Evolutionary conservation across 257 asterid species (phyloP).

Genomic region (Solanum bukasovii): DNA sequence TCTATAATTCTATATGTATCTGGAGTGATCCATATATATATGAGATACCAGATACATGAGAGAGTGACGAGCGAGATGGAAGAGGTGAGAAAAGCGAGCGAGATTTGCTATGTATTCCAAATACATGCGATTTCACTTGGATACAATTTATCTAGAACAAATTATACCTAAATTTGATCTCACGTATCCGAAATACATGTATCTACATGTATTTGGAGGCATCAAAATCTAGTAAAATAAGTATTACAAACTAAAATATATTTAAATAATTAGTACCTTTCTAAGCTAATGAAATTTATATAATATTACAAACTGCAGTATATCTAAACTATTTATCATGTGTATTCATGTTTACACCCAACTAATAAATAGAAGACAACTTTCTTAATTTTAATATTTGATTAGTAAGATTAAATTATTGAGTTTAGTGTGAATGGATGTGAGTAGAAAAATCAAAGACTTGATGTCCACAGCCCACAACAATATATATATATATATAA

Average conservation of each 20-base stretch:
- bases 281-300: no score
- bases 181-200: background rate
- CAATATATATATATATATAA: background rate
- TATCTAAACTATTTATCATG: no score
- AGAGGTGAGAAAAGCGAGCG: background rate
- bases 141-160: background rate
- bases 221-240: no score
- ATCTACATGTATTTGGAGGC: background rate
- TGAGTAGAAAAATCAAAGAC: background rate
- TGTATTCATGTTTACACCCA: background rate
- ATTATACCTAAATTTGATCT: background rate
- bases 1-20: no score
- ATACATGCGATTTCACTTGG: background rate
- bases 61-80: background rate
- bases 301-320: no score
- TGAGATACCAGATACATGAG: background rate
- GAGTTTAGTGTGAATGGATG: background rate
- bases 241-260: no score
- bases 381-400: background rate
- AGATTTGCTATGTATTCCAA: no score
- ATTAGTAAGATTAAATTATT: background rate
- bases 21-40: background rate
- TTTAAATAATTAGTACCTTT: no score
- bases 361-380: background rate
- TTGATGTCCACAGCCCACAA: background rate